Percentiles rank a stretch among this genome's conserved stretches.
phyloP scores from a whole-genome alignment of 108 stramenopile species.

The Stephanodiscus minutulus region DNA sequence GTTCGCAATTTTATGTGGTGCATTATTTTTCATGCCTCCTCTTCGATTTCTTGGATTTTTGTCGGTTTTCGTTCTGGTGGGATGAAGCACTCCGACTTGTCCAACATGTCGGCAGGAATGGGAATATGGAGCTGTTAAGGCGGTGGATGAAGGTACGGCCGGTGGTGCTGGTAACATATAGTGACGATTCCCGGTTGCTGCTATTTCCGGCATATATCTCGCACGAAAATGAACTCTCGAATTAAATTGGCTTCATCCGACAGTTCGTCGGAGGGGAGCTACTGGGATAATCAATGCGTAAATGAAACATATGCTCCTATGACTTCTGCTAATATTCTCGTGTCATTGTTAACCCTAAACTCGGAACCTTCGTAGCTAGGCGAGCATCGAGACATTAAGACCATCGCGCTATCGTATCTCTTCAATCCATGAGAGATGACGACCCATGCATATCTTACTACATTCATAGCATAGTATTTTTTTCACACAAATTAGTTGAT shows the following conservation, averaged over 20 bases:
- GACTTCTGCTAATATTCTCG: too few species aligned
- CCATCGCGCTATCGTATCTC: too few species aligned
- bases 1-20: not conserved
- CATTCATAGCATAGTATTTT: too few species aligned
- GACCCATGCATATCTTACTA: too few species aligned
- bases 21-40: not conserved
- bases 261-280: not conserved
- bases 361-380: too few species aligned
- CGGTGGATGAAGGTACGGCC: slow-evolving; percentile 1
- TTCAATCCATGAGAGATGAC: too few species aligned
- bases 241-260: not conserved
- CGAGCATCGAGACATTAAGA: too few species aligned
- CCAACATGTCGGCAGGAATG: slow-evolving; percentile 88
- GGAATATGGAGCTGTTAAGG: slow-evolving; percentile 74
- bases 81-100: slow-evolving; percentile 48
- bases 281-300: not conserved
- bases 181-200: not conserved
- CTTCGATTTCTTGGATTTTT: not conserved
- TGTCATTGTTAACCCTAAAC: too few species aligned
- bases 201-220: not conserved
- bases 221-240: not conserved
- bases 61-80: not conserved
- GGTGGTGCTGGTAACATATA: too few species aligned
- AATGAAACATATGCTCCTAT: too few species aligned
- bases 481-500: too few species aligned